Evolutionary conservation across 768 basidiomycete genomes (phyloP).

Genomic region (Leccinum aurantiacum): DNA sequence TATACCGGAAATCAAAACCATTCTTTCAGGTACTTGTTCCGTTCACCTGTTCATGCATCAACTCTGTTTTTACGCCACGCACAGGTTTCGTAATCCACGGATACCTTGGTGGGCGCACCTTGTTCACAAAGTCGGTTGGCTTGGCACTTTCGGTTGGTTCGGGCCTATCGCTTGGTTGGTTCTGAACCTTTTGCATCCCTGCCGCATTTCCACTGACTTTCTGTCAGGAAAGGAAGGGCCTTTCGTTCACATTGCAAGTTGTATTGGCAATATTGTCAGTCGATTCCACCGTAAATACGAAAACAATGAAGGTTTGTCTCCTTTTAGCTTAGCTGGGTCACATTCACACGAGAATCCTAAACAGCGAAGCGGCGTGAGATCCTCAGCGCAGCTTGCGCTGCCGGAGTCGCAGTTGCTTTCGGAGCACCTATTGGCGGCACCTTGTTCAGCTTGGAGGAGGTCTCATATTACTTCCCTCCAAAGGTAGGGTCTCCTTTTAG

Average conservation of each 20-base stretch:
- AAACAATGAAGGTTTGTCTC: conserved; percentile 78
- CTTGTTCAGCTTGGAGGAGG: conserved; percentile 91
- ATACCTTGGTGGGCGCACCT: conserved; percentile 86
- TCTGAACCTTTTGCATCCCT: conserved; percentile 10
- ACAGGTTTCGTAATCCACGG: conserved; percentile 95
- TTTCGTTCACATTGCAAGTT: conserved; percentile 91
- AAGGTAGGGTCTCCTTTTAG: conserved; percentile 49
- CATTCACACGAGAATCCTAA: neutral
- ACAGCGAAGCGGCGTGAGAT: conserved; percentile 91
- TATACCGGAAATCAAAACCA: conserved; percentile 96
- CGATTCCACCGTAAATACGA: conserved; percentile 88
- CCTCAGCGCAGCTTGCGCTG: conserved; percentile 92
- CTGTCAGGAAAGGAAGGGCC: conserved; percentile 63
- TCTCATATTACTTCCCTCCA: conserved; percentile 94
- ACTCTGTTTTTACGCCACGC: conserved; percentile 4
- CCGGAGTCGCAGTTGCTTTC: conserved; percentile 96
- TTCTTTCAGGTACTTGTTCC: conserved; percentile 63
- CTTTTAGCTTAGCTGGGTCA: neutral
- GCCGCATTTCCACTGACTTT: conserved; percentile 1
- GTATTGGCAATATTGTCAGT: conserved; percentile 91
- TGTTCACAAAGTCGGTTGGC: conserved; percentile 89
- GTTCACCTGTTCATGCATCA: conserved; percentile 7
- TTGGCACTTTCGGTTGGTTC: conserved; percentile 90
- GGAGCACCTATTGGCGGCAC: conserved; percentile 96
- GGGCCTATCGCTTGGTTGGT: conserved; percentile 76